Percentiles rank a stretch among this genome's conserved stretches.
Conservation (phyloP, 805 yeast species). For the Nakazawaea laoshanensis region DNA sequence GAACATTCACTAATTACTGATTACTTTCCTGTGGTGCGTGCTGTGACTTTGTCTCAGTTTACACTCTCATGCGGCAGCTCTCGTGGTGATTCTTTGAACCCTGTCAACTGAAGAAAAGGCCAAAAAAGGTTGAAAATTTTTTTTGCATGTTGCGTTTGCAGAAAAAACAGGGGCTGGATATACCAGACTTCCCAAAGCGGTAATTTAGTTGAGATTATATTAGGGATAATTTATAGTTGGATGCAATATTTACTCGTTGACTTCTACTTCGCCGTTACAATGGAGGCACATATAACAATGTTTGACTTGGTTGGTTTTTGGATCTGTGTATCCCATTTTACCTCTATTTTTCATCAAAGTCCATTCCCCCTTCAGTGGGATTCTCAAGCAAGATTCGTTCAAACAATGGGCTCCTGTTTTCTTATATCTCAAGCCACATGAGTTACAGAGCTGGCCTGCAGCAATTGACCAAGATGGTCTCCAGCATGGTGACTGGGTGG, state of each 20-base stretch:
- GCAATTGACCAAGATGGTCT: conserved; percentile 90
- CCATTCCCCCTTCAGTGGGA: conserved; percentile 97
- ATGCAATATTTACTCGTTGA: conserved; percentile 16
- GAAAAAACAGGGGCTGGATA: neutral
- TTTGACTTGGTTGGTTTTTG: conserved; percentile 13
- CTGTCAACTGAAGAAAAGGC: too few relatives aligned
- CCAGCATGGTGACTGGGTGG: conserved; percentile 95
- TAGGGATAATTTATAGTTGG: too few relatives aligned
- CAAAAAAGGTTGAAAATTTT: too few relatives aligned
- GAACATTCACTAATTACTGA: too few relatives aligned
- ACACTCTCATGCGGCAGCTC: conserved; percentile 43
- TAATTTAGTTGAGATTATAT: too few relatives aligned
- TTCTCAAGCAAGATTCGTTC: conserved; percentile 65
- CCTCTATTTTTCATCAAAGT: conserved; percentile 75
- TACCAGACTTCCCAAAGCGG: too few relatives aligned
- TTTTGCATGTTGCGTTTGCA: neutral
- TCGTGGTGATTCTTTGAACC: too few relatives aligned
- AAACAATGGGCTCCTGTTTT: conserved; percentile 90
- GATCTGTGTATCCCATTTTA: conserved; percentile 23
- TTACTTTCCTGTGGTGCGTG: too few relatives aligned
- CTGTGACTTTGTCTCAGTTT: neutral
- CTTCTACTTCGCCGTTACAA: conserved; percentile 50
- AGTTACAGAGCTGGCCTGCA: conserved; percentile 94
- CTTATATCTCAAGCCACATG: conserved; percentile 91
- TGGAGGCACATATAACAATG: conserved; percentile 42